Evolutionary conservation across 306 rosid genomes (phyloP).

Genomic region (Dryas drummondii): DNA sequence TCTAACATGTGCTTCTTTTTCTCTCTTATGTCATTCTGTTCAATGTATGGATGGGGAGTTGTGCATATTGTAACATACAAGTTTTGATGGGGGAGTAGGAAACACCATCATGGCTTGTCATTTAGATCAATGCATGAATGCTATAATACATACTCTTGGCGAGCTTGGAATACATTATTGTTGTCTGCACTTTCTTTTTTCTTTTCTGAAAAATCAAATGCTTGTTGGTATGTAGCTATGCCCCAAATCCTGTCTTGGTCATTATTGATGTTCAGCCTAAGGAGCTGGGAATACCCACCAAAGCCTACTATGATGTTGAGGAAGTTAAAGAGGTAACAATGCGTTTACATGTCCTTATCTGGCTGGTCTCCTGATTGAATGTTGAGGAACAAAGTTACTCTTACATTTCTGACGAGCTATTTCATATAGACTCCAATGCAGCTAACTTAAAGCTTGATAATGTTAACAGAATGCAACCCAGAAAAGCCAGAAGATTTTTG

Average conservation of each 20-base stretch:
- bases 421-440: not conserved
- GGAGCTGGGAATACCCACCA: constrained; percentile 95
- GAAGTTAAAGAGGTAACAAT: constrained; percentile 76
- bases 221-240: constrained; percentile 49
- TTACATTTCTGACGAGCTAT: not conserved
- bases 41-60: not conserved
- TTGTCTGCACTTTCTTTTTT: not conserved
- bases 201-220: not conserved
- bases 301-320: constrained; percentile 88
- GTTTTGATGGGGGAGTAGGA: not conserved
- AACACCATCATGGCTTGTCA: not conserved
- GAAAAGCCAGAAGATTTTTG: constrained; percentile 87
- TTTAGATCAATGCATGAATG: not conserved
- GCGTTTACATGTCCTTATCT: not conserved
- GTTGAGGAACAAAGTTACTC: not conserved
- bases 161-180: not conserved
- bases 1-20: not conserved
- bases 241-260: constrained; percentile 82
- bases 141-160: not conserved
- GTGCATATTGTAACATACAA: not conserved
- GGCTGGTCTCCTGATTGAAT: not conserved
- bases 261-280: constrained; percentile 89
- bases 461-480: constrained; percentile 78
- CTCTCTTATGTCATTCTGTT: not conserved
- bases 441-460: constrained; percentile 19